phyloP scores from a whole-genome alignment of 371 early-diverging fungal genomes.

The Circinella umbellata region DNA sequence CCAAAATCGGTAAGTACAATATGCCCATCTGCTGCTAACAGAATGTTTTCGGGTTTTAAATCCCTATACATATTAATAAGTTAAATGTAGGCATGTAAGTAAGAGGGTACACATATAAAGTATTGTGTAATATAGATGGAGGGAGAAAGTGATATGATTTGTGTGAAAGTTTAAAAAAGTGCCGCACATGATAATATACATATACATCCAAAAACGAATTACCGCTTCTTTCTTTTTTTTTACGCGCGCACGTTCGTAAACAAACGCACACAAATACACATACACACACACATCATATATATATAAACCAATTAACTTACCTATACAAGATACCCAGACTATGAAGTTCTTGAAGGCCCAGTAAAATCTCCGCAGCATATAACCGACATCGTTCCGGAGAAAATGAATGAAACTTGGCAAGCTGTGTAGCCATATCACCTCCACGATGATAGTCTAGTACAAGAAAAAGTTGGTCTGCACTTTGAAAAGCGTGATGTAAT shows the following conservation, averaged over 20 bases:
- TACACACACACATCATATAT: background rate
- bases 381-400: constrained; percentile 56
- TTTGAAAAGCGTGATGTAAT: constrained; percentile 93
- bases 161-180: background rate
- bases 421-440: constrained; percentile 73
- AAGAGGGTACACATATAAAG: constrained; percentile 12
- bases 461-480: constrained; percentile 89
- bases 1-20: constrained; percentile 79
- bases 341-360: constrained; percentile 82
- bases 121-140: background rate
- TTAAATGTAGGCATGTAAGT: background rate
- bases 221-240: too few species aligned
- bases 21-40: constrained; percentile 71
- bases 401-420: constrained; percentile 35
- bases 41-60: constrained; percentile 71
- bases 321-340: constrained; percentile 76
- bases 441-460: constrained; percentile 90
- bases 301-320: constrained; percentile 25
- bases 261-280: background rate
- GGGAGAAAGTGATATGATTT: background rate
- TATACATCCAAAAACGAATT: too few species aligned
- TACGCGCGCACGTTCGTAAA: background rate
- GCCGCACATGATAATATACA: background rate
- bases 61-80: constrained; percentile 44
- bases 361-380: constrained; percentile 80